Evolutionary conservation across 805 yeast genomes (phyloP).

Genomic region (Candida sonorensis): DNA sequence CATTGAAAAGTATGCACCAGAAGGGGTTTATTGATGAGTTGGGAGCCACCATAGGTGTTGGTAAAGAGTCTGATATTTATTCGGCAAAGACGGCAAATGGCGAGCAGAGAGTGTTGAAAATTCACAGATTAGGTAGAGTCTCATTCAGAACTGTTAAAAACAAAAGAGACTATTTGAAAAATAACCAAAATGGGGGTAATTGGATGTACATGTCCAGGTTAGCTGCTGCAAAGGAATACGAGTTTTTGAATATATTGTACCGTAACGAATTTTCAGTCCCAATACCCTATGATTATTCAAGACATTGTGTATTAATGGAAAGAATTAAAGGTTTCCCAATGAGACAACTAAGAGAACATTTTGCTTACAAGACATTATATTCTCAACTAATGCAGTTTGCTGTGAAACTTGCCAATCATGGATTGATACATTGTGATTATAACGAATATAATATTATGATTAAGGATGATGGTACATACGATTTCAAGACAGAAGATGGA

Average conservation of each 20-base stretch:
- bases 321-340: constrained; percentile 84
- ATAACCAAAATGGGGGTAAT: constrained; percentile 63
- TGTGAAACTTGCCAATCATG: constrained; percentile 76
- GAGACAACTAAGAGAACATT: constrained; percentile 72
- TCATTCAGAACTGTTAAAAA: constrained; percentile 90
- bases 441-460: constrained; percentile 95
- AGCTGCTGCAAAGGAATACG: constrained; percentile 90
- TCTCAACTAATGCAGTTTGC: constrained; percentile 82
- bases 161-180: constrained; percentile 83
- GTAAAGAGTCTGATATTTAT: constrained; percentile 95
- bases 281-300: constrained; percentile 76
- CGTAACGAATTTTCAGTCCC: constrained; percentile 82
- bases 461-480: constrained; percentile 45
- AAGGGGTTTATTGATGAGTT: constrained; percentile 68
- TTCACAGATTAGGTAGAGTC: constrained; percentile 90
- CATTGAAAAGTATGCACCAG: constrained; percentile 76
- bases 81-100: constrained; percentile 68
- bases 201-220: constrained; percentile 91
- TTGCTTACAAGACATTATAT: constrained; percentile 64
- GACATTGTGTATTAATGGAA: constrained; percentile 93
- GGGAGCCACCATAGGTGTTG: constrained; percentile 89
- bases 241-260: constrained; percentile 73
- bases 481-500: constrained; percentile 47
- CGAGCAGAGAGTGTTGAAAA: constrained; percentile 64
- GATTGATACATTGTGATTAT: constrained; percentile 94